Conservation (phyloP, 768 basidiomycete species). For the Mycena venus region DNA sequence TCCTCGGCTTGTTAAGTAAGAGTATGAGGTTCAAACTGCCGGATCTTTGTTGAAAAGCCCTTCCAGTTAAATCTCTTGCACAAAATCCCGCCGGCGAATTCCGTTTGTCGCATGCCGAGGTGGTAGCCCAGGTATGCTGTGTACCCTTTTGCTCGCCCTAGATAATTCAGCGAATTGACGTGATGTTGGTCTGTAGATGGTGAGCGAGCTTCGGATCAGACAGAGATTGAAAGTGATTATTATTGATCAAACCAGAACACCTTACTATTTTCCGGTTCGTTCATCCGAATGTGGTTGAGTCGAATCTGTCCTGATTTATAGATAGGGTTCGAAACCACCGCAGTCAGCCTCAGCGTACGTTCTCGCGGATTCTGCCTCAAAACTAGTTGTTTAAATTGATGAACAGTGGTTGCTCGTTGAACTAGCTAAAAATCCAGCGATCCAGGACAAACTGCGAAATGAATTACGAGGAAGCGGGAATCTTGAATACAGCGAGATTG, state of each 20-base stretch:
- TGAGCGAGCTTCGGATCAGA: no score
- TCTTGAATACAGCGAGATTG: slow-evolving; percentile 21
- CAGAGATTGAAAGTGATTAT: neutral
- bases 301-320: neutral
- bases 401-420: slow-evolving; percentile 50
- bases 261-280: slow-evolving; percentile 26
- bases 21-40: neutral
- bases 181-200: neutral
- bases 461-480: slow-evolving; percentile 38
- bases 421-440: slow-evolving; percentile 42
- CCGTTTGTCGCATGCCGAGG: slow-evolving; percentile 21
- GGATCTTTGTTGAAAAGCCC: neutral
- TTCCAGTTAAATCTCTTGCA: slow-evolving; percentile 26
- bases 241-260: slow-evolving; percentile 23
- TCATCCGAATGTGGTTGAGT: neutral
- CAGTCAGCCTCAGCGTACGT: slow-evolving; percentile 22
- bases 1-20: slow-evolving; percentile 24
- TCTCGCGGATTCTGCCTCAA: neutral
- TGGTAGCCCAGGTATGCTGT: slow-evolving; percentile 17
- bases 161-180: neutral
- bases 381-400: no score
- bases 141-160: no score
- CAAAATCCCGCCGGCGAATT: slow-evolving; percentile 28
- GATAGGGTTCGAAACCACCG: slow-evolving; percentile 27
- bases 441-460: slow-evolving; percentile 44